A percentile compares a stretch with the other conserved stretches of the same genome.
Evolutionary conservation across 1,284 basidiomycete genomes (phyloP).

Genomic region (Cryptococcus sp.): DNA sequence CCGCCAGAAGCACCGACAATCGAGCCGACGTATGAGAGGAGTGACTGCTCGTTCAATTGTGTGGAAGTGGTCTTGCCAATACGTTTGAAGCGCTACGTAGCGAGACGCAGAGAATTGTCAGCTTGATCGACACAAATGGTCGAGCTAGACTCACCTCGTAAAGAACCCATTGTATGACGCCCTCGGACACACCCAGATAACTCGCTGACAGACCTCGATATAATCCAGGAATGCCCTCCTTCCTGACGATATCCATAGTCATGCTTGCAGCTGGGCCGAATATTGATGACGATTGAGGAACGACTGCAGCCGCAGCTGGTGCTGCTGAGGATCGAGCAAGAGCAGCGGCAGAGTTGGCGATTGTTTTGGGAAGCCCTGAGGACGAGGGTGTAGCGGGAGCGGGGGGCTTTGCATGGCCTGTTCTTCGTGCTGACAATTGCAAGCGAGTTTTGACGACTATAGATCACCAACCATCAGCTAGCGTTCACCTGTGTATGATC

Average conservation of each 20-base stretch:
- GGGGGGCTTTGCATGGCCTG: slow-evolving; percentile 13
- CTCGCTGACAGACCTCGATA: slow-evolving; percentile 95
- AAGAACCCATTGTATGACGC: slow-evolving; percentile 96
- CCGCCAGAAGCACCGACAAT: slow-evolving; percentile 89
- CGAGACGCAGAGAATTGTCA: not conserved
- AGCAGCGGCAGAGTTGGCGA: slow-evolving; percentile 32
- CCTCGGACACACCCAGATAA: slow-evolving; percentile 94
- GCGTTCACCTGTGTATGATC: not conserved
- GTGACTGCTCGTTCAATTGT: slow-evolving; percentile 64
- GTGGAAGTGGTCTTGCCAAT: slow-evolving; percentile 27
- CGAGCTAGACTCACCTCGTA: slow-evolving; percentile 65
- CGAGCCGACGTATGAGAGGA: slow-evolving; percentile 59
- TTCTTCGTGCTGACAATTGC: slow-evolving; percentile 60
- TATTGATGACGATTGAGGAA: slow-evolving; percentile 19
- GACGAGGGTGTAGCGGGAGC: slow-evolving; percentile 6
- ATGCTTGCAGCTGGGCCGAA: slow-evolving; percentile 48
- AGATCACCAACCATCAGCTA: not conserved
- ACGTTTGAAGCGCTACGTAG: slow-evolving; percentile 43
- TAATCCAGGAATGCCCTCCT: slow-evolving; percentile 84
- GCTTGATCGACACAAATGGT: not conserved
- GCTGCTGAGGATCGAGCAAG: slow-evolving; percentile 18
- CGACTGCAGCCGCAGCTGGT: slow-evolving; percentile 9
- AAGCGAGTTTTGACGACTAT: slow-evolving; percentile 90
- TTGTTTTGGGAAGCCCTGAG: slow-evolving; percentile 28
- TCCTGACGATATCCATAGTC: slow-evolving; percentile 71